phyloP scores from a whole-genome alignment of 345 rosid genomes.

The Nephelium lappaceum region DNA sequence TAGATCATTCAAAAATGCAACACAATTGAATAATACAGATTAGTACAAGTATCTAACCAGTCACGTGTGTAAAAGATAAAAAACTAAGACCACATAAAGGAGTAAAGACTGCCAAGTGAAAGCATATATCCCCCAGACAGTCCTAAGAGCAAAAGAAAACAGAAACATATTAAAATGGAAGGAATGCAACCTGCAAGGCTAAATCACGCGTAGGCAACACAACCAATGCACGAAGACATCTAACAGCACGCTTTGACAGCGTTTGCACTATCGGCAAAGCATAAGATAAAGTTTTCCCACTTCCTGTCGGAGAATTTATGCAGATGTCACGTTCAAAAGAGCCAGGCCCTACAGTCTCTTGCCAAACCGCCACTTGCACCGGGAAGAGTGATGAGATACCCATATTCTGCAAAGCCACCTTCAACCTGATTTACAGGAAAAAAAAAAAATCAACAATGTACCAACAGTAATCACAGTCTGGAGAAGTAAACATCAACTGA shows the following conservation, averaged over 20 bases:
- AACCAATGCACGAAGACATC: slow-evolving; percentile 82
- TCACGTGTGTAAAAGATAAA: neutral
- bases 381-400: slow-evolving; percentile 72
- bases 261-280: slow-evolving; percentile 86
- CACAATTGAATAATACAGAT: neutral
- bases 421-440: slow-evolving; percentile 49
- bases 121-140: neutral
- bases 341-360: slow-evolving; percentile 91
- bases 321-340: slow-evolving; percentile 82
- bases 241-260: slow-evolving; percentile 68
- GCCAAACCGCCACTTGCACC: slow-evolving; percentile 91
- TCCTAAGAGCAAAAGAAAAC: neutral
- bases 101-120: neutral
- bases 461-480: neutral
- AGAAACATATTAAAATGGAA: neutral
- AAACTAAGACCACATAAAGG: neutral
- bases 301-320: slow-evolving; percentile 91
- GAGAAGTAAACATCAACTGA: neutral
- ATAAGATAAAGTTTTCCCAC: slow-evolving; percentile 90
- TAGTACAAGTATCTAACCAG: neutral
- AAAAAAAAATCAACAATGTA: slow-evolving; percentile 6
- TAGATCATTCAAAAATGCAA: neutral
- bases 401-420: slow-evolving; percentile 62
- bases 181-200: slow-evolving; percentile 70
- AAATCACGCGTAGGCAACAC: slow-evolving; percentile 96